Base-by-base conservation (phyloP, 176 grass and related monocot species). In the Poa annua region DNA sequence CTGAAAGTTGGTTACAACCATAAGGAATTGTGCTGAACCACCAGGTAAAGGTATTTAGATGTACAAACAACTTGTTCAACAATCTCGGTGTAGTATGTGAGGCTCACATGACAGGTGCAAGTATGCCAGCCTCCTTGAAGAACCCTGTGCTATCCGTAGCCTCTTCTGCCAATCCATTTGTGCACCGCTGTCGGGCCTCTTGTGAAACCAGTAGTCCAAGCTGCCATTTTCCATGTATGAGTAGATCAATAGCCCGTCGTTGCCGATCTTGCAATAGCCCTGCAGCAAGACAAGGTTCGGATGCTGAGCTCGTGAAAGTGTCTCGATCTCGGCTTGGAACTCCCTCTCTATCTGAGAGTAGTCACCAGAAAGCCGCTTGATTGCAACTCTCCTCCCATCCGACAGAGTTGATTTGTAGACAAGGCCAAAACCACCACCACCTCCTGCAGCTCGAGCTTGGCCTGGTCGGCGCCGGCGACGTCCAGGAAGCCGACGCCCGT, bases 371-470 rank as follows among this genome's bases (percentile, higher is more conserved):
- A 98, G 92, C 38, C 83, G 91, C 69, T 98, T 98, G 65, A 98
- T 93, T 6, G 96, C 96, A 5, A 95, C 92, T 54, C 76, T 83
- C 41, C 85, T 89, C 59, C 92, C 92, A 74, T 93, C 84, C 0
- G 96, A 90, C 24, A 95, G 74, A 3, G 83, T 88, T 14, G 90
- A 91, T 77, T 92, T 93, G 85, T 95, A 98, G 36, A 98, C 96
- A 59, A 98, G 79, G 24, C 96, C 96, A 69, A 95, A 98, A 24
- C 92, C 96, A 5, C 95, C 0, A 97, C 95, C 9, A 97, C 95
- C 85, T 97, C 95, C 87, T 97, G 95, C 29, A 97, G 84, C 86
- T 97, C 95, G 54, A 97, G 90, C 90, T 97, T 97, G 81, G 95
- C 95, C 88, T 97, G 95, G 78, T 97, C 92, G 7, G 95, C 95